Evolutionary conservation across 345 rosid genomes (phyloP).

Genomic region (Carallia pectinifolia): DNA sequence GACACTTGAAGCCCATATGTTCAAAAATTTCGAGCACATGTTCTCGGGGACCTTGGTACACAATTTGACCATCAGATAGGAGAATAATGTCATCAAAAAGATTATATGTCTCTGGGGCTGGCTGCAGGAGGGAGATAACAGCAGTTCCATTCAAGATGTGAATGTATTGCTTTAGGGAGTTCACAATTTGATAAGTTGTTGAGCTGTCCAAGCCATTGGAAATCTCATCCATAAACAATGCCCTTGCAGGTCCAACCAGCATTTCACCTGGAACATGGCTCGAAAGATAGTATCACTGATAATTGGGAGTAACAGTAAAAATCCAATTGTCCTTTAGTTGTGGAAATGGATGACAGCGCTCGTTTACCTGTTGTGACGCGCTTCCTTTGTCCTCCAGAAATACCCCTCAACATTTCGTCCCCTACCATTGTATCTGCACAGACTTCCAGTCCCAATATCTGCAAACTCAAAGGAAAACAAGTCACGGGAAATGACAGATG

Average conservation of each 20-base stretch:
- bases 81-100: slow-evolving; percentile 74
- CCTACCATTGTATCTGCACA: slow-evolving; percentile 76
- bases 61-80: slow-evolving; percentile 59
- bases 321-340: background rate
- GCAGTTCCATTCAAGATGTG: slow-evolving; percentile 63
- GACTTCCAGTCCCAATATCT: slow-evolving; percentile 68
- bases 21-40: slow-evolving; percentile 53
- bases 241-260: slow-evolving; percentile 70
- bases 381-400: slow-evolving; percentile 83
- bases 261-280: slow-evolving; percentile 49
- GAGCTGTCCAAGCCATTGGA: slow-evolving; percentile 84
- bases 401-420: slow-evolving; percentile 68
- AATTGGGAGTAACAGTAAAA: background rate
- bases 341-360: background rate
- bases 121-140: slow-evolving; percentile 74
- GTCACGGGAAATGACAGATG: background rate
- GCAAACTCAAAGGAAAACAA: slow-evolving; percentile 17
- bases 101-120: slow-evolving; percentile 70
- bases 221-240: slow-evolving; percentile 72
- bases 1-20: slow-evolving; percentile 67
- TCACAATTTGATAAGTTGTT: slow-evolving; percentile 70
- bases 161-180: slow-evolving; percentile 64
- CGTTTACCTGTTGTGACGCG: slow-evolving; percentile 74
- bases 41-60: slow-evolving; percentile 72
- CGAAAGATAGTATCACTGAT: background rate